Conservation (phyloP, 768 basidiomycete genomes). For the Leucogyrophana mollusca region DNA sequence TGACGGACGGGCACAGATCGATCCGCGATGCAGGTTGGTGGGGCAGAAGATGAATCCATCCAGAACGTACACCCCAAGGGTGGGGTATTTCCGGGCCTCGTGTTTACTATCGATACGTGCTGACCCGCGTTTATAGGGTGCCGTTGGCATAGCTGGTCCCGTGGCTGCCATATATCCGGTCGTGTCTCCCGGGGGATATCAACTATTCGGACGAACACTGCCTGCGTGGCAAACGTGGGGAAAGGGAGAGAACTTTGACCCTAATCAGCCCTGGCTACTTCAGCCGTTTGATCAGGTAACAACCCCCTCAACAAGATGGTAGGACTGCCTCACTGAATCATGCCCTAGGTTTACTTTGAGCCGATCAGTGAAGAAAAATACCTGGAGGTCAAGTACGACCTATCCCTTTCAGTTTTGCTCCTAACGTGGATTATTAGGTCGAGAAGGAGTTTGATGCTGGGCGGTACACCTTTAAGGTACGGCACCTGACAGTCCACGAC, state of each 20-base stretch:
- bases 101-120: background rate
- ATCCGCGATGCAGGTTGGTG: slow-evolving; percentile 55
- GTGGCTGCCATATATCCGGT: slow-evolving; percentile 67
- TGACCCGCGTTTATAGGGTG: slow-evolving; percentile 43
- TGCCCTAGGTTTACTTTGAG: slow-evolving; percentile 48
- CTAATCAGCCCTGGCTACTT: slow-evolving; percentile 57
- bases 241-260: slow-evolving; percentile 43
- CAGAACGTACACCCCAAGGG: slow-evolving; percentile 61
- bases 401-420: no score
- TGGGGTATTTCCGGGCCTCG: slow-evolving; percentile 19
- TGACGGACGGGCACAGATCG: slow-evolving; percentile 36
- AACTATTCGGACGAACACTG: slow-evolving; percentile 60
- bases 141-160: slow-evolving; percentile 67
- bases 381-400: slow-evolving; percentile 39
- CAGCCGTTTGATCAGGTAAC: slow-evolving; percentile 63
- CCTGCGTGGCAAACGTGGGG: slow-evolving; percentile 69
- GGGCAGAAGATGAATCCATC: slow-evolving; percentile 80
- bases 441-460: slow-evolving; percentile 54
- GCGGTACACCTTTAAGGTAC: slow-evolving; percentile 49
- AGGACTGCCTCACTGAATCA: background rate
- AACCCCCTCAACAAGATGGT: background rate
- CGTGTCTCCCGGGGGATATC: slow-evolving; percentile 65
- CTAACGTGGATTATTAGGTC: no score
- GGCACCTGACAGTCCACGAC: slow-evolving; percentile 9
- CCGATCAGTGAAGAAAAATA: slow-evolving; percentile 48